These are phyloP conservation scores for Torulaspora maleeae DNA, from an alignment of 805 yeast genomes.

Conservation along the genomic window DNA sequence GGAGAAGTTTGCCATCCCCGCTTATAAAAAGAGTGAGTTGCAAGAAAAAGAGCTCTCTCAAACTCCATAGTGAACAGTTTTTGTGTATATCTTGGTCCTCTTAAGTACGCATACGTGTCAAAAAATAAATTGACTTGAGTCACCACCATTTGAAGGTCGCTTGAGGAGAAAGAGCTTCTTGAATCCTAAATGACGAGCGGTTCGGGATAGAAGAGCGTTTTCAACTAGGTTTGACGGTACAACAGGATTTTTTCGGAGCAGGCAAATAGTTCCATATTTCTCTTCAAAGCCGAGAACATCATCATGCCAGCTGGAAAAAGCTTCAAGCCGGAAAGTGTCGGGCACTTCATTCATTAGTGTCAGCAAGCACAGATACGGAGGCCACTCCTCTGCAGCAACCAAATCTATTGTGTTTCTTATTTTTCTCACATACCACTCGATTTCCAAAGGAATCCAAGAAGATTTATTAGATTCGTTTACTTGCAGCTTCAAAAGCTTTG, in stretches of 20 bases:
- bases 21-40: constrained; percentile 47
- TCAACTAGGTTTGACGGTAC: constrained; percentile 7
- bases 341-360: constrained; percentile 4
- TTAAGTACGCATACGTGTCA: not conserved
- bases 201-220: constrained; percentile 10
- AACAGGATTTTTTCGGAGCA: constrained; percentile 12
- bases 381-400: constrained; percentile 21
- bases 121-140: not conserved
- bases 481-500: not conserved
- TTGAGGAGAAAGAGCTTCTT: constrained; percentile 14
- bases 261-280: constrained; percentile 4
- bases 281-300: constrained; percentile 17
- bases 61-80: not conserved
- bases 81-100: not conserved
- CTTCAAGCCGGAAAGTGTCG: not conserved
- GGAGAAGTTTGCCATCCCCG: constrained; percentile 64
- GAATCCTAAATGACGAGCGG: constrained; percentile 12
- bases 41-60: constrained; percentile 17
- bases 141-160: not conserved
- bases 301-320: constrained; percentile 16
- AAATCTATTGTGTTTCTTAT: constrained; percentile 17
- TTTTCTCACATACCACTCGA: constrained; percentile 4
- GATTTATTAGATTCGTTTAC: not conserved
- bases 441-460: not conserved
- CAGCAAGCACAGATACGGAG: constrained; percentile 27